Evolutionary conservation across 106 monocot species (phyloP).

Genomic region (Posidonia australis): DNA sequence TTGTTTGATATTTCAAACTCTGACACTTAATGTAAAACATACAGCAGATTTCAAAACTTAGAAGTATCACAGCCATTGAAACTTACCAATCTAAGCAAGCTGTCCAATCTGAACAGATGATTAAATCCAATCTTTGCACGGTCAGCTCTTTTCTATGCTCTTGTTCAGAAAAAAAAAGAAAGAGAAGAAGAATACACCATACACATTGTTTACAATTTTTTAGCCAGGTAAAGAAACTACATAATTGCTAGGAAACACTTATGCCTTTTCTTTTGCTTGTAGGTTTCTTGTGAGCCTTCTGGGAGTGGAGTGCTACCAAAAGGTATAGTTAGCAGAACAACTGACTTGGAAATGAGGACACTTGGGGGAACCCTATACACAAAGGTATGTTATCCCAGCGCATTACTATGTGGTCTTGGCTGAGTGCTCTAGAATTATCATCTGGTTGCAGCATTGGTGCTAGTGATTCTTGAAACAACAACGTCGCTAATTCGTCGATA

Average conservation of each 20-base stretch:
- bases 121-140: constrained; percentile 26
- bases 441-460: too few relatives aligned
- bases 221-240: neutral
- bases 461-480: too few relatives aligned
- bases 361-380: constrained; percentile 10
- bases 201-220: neutral
- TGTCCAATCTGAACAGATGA: constrained; percentile 2
- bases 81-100: neutral
- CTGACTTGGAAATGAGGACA: constrained; percentile 35
- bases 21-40: neutral
- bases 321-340: constrained; percentile 38
- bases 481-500: too few relatives aligned
- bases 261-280: neutral
- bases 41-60: neutral
- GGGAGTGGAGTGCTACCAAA: constrained; percentile 40
- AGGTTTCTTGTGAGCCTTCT: constrained; percentile 33
- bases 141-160: constrained; percentile 15
- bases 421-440: too few relatives aligned
- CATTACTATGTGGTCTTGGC: too few relatives aligned
- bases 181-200: too few relatives aligned
- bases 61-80: too few relatives aligned
- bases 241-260: too few relatives aligned
- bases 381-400: constrained; percentile 26
- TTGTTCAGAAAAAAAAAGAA: too few relatives aligned
- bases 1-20: neutral